Evolutionary conservation across 2,329 filamentous ascomycete genomes (phyloP).

Genomic region (Cryphonectria radicalis): DNA sequence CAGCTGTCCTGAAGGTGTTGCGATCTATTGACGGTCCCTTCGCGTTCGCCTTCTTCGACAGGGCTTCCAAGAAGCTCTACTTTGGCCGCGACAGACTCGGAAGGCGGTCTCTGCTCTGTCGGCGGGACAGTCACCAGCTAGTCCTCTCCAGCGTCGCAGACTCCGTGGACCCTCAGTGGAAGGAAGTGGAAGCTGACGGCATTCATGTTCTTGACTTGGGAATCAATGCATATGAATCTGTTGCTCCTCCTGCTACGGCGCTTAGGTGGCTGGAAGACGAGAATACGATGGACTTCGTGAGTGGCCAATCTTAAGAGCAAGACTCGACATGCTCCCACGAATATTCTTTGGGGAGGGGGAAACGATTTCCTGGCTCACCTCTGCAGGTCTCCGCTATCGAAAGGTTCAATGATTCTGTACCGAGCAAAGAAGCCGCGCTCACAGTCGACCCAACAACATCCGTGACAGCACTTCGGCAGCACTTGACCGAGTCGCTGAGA

Average conservation of each 20-base stretch:
- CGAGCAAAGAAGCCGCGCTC: slow-evolving; percentile 38
- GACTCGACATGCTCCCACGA: slow-evolving; percentile 12
- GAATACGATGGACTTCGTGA: slow-evolving; percentile 49
- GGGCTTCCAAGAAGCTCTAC: slow-evolving; percentile 63
- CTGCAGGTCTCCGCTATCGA: slow-evolving; percentile 58
- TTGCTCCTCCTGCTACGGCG: slow-evolving; percentile 20
- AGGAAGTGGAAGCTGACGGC: slow-evolving; percentile 83
- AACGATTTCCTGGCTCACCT: slow-evolving; percentile 47
- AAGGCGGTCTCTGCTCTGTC: slow-evolving; percentile 76
- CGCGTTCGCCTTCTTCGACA: slow-evolving; percentile 84
- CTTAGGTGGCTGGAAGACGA: slow-evolving; percentile 41
- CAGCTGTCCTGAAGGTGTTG: slow-evolving; percentile 55
- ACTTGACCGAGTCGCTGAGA: slow-evolving; percentile 64
- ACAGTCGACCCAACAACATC: slow-evolving; percentile 49
- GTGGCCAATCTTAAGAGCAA: slow-evolving; percentile 34
- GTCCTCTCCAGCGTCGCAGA: slow-evolving; percentile 74
- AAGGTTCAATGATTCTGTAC: slow-evolving; percentile 53
- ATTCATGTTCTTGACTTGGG: slow-evolving; percentile 70
- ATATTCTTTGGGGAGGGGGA: slow-evolving; percentile 20
- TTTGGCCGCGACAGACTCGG: slow-evolving; percentile 89
- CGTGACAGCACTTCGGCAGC: slow-evolving; percentile 56
- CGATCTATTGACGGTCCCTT: slow-evolving; percentile 78
- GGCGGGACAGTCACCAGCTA: slow-evolving; percentile 51
- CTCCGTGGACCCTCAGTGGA: slow-evolving; percentile 58
- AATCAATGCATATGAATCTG: not conserved